Evolutionary conservation across 1,284 basidiomycete species (phyloP), one percentile per base, ranked within the genome.

Genomic region (Austroboletus olivaceoglutinosus): DNA sequence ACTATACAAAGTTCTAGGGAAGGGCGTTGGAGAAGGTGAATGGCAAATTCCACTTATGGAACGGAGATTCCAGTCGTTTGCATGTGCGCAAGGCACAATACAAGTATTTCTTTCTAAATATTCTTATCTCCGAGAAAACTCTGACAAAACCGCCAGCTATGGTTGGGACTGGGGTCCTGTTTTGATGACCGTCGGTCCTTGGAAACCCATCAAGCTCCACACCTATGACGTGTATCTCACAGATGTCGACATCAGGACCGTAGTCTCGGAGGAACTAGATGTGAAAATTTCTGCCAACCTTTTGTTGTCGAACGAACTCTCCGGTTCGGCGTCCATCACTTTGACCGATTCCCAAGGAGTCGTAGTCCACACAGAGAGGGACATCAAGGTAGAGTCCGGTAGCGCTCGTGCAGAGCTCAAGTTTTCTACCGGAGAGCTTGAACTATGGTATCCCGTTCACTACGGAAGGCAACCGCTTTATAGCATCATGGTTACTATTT

Each of bases 11-110:
- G 30, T 16, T 44, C 6, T 47, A 86, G 82, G 87, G 86, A 39
- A 78, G 83, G 56, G 80, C 78, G 49, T 69, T 86, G 4, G 86
- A 91, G 61, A 80, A 82, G 58, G 58, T 76, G 45, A 73, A 86
- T 51, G 77, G 75, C 8, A 87, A 85, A 63, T 65, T 80, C 33
- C 68, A 76, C 2, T 72, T 88, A 4, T 93, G 89, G 92, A 95
- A 95, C 62, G 93, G 93, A 6, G 90, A 93, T 64, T 85, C 89
- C 0, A 89, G 86, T 58, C 81, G 93, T 37, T 73, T 94, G 22
- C 89, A 94, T 63, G 86, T 93, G 39, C 82, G 93, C 45, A 94
- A 94, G 70, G 91, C 92, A 2, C 88, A 91, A 64, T 95, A 93
- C 74, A 89, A 88, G 79, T 90, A 65, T 58, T 76, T 63, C 37